These are phyloP conservation scores for Pholiota adiposa DNA, from an alignment of 1,284 basidiomycete genomes.

Conservation along the genomic window DNA sequence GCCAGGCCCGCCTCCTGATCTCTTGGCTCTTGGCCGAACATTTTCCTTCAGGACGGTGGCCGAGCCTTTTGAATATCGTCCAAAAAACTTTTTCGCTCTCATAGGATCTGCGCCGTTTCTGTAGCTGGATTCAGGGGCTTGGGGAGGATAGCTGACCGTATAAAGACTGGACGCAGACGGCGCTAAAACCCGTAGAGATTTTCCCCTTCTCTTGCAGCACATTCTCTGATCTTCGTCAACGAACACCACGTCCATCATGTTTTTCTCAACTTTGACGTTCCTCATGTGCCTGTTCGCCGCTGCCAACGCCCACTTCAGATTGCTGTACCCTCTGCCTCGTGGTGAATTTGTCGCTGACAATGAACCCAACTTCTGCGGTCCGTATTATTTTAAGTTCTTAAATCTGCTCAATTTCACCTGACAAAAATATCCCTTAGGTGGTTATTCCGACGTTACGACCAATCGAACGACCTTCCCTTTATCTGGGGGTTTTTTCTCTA, in stretches of 20 bases:
- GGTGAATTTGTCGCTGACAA: conserved; percentile 55
- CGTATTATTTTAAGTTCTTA: conserved; percentile 21
- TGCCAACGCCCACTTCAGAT: conserved; percentile 61
- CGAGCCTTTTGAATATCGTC: conserved; percentile 8
- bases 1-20: background rate
- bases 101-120: background rate
- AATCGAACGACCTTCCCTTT: conserved; percentile 63
- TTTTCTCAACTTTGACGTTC: conserved; percentile 35
- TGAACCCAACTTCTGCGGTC: conserved; percentile 55
- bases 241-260: conserved; percentile 24
- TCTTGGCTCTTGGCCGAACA: background rate
- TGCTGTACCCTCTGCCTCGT: conserved; percentile 61
- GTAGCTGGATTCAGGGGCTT: background rate
- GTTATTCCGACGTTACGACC: conserved; percentile 44
- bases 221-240: background rate
- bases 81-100: conserved; percentile 29
- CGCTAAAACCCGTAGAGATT: conserved; percentile 9
- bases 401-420: background rate
- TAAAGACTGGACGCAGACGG: conserved; percentile 8
- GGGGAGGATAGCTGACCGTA: background rate
- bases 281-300: conserved; percentile 37
- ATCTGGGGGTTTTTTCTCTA: conserved; percentile 43
- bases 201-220: conserved; percentile 9
- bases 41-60: background rate
- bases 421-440: conserved; percentile 39